Evolutionary conservation across 495 filamentous ascomycete genomes (phyloP).

Genomic region (Thozetella sp.): DNA sequence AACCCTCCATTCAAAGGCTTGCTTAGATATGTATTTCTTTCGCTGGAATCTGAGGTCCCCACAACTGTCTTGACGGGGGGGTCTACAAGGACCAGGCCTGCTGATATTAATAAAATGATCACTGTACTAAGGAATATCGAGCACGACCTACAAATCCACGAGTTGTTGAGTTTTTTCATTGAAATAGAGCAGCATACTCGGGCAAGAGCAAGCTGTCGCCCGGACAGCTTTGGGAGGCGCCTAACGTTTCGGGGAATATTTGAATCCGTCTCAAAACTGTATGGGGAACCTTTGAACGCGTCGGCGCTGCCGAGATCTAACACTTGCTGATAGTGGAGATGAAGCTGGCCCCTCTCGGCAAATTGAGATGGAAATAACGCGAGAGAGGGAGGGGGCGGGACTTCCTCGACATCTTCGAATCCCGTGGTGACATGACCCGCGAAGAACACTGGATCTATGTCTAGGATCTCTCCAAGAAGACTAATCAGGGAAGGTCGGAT

Average conservation of each 20-base stretch:
- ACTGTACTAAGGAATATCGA: slow-evolving; percentile 5
- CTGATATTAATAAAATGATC: slow-evolving; percentile 1
- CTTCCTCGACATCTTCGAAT: slow-evolving; percentile 9
- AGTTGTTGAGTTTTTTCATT: slow-evolving; percentile 6
- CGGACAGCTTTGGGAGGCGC: slow-evolving; percentile 7
- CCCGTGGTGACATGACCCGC: slow-evolving; percentile 9
- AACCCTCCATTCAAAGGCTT: slow-evolving; percentile 10
- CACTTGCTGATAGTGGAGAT: slow-evolving; percentile 13
- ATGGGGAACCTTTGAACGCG: slow-evolving; percentile 5
- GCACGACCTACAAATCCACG: slow-evolving; percentile 10
- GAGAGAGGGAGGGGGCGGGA: slow-evolving; percentile 7
- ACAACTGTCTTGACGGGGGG: slow-evolving; percentile 6
- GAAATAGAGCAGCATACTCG: slow-evolving; percentile 9
- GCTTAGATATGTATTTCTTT: slow-evolving; percentile 6
- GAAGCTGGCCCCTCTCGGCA: slow-evolving; percentile 9
- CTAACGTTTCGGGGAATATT: slow-evolving; percentile 9
- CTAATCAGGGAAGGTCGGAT: slow-evolving; percentile 6
- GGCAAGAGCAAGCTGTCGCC: slow-evolving; percentile 10
- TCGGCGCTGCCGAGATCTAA: slow-evolving; percentile 8
- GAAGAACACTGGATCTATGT: slow-evolving; percentile 10
- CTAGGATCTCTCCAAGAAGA: slow-evolving; percentile 6
- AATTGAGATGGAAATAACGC: slow-evolving; percentile 10
- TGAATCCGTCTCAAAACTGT: slow-evolving; percentile 7
- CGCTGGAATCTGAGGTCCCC: slow-evolving; percentile 4
- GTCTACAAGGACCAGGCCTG: slow-evolving; percentile 8